Conservation (phyloP, 2,329 filamentous ascomycete genomes). For the Graphium sp. region DNA sequence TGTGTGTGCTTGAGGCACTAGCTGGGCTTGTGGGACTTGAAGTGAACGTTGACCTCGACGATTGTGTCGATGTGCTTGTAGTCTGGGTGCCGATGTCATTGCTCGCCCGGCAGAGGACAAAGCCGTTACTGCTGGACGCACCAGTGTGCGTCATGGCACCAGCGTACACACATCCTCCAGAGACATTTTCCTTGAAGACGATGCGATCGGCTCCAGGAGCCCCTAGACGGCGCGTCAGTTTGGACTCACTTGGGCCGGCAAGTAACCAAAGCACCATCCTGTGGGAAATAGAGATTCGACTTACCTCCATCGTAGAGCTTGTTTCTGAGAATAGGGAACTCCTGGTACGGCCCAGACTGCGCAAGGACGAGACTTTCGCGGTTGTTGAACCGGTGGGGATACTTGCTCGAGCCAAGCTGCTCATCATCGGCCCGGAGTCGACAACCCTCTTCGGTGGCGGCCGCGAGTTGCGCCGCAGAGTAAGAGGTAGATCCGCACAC, state of each 20-base stretch:
- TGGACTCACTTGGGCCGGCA: no score
- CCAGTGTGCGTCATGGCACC: constrained; percentile 49
- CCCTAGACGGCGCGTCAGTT: constrained; percentile 17
- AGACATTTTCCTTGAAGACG: constrained; percentile 29
- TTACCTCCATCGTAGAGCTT: constrained; percentile 7
- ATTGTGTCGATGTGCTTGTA: no score
- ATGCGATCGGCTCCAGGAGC: constrained; percentile 45
- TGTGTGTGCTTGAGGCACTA: no score
- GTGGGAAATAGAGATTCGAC: constrained; percentile 6
- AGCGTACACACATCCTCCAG: constrained; percentile 24
- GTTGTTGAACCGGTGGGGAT: constrained; percentile 10
- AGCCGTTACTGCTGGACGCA: constrained; percentile 39
- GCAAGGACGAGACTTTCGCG: constrained; percentile 7
- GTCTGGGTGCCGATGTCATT: no score
- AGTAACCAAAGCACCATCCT: no score
- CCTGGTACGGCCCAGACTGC: constrained; percentile 7
- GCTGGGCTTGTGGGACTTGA: no score
- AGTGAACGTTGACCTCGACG: no score
- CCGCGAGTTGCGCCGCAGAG: constrained; percentile 5
- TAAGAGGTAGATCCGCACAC: constrained; percentile 5
- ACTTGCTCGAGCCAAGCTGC: constrained; percentile 5
- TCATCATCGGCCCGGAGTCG: constrained; percentile 4
- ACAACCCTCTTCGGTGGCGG: constrained; percentile 7
- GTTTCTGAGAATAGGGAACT: constrained; percentile 8
- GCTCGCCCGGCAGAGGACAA: constrained; percentile 45